Evolutionary conservation across 805 yeast species (phyloP).

Genomic region (Nakazawaea ernobii): DNA sequence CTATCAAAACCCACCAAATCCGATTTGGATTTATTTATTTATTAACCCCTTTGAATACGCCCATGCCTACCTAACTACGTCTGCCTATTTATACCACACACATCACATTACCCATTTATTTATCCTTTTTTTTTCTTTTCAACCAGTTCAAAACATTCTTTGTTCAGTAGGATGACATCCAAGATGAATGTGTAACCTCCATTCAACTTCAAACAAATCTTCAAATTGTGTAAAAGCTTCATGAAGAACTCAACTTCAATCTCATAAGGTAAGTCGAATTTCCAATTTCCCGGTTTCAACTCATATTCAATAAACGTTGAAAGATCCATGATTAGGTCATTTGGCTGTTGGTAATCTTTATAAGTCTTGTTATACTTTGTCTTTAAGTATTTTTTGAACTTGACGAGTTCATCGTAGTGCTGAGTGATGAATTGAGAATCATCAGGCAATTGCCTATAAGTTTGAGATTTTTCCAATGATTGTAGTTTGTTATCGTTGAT

Average conservation of each 20-base stretch:
- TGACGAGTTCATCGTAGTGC: conserved; percentile 36
- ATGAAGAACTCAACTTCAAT: conserved; percentile 16
- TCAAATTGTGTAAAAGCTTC: conserved; percentile 34
- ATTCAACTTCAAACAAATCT: conserved; percentile 40
- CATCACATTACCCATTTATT: too few relatives aligned
- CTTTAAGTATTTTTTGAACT: conserved; percentile 26
- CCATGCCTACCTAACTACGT: too few relatives aligned
- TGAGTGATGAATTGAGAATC: conserved; percentile 47
- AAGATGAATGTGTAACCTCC: conserved; percentile 56
- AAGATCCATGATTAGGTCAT: conserved; percentile 31
- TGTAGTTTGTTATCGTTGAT: not conserved
- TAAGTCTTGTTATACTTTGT: conserved; percentile 23
- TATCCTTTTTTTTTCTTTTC: conserved; percentile 23
- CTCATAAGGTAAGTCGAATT: conserved; percentile 4
- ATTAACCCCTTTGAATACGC: too few relatives aligned
- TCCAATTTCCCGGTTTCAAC: conserved; percentile 6
- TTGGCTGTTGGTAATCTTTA: conserved; percentile 32
- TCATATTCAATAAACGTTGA: conserved; percentile 29
- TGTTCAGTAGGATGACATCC: conserved; percentile 50
- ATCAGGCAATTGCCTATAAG: conserved; percentile 45
- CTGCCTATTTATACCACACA: too few relatives aligned
- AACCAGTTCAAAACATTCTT: conserved; percentile 38
- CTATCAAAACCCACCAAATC: too few relatives aligned
- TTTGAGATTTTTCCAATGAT: not conserved
- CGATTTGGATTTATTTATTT: too few relatives aligned